These are phyloP conservation scores for Theobroma grandiflorum DNA, from an alignment of 441 rosid genomes.

Conservation along the genomic window DNA sequence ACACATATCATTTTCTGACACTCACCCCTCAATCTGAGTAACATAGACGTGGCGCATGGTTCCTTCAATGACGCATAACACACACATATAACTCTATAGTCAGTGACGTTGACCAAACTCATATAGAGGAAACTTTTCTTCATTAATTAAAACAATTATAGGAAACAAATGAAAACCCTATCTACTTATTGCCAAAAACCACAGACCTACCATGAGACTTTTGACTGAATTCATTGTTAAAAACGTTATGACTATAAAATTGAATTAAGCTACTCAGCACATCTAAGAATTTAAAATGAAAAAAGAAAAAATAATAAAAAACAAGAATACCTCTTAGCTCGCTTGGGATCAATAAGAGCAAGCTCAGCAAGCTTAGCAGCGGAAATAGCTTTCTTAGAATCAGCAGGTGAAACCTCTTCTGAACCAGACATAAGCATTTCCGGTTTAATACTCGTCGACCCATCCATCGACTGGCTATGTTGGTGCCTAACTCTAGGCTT, in stretches of 20 bases:
- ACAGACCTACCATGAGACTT: not conserved
- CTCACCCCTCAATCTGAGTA: no score
- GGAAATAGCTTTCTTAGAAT: slow-evolving; percentile 90
- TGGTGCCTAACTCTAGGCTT: slow-evolving; percentile 92
- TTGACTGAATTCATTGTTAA: slow-evolving; percentile 2
- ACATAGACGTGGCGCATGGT: no score
- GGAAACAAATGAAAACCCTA: not conserved
- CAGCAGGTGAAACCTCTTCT: slow-evolving; percentile 66
- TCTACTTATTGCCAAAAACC: not conserved
- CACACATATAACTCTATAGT: not conserved
- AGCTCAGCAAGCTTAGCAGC: slow-evolving; percentile 99
- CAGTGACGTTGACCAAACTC: not conserved
- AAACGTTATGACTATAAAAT: not conserved
- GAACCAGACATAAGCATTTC: slow-evolving; percentile 87
- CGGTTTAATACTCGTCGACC: slow-evolving; percentile 77
- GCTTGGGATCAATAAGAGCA: slow-evolving; percentile 95
- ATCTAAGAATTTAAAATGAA: not conserved
- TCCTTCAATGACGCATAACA: not conserved
- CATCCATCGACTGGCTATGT: slow-evolving; percentile 97
- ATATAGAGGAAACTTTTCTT: not conserved
- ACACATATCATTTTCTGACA: no score
- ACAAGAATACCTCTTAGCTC: slow-evolving; percentile 83
- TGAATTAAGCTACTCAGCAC: not conserved
- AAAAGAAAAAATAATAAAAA: not conserved
- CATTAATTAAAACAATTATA: not conserved